Evolutionary conservation across 331 rosid species (phyloP).

Genomic region (Spiraea crenata): DNA sequence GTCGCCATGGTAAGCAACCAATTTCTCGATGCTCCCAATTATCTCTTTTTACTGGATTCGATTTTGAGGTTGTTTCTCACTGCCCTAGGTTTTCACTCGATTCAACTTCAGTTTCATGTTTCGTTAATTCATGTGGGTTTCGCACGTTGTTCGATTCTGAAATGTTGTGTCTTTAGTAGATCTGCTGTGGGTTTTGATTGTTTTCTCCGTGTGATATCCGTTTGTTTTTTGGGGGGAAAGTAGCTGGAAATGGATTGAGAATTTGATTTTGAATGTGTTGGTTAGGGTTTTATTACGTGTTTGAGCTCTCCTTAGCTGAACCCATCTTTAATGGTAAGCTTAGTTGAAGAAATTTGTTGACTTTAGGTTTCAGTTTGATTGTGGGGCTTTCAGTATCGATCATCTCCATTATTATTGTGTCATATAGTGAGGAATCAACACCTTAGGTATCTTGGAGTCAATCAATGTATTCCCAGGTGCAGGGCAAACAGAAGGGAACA

Average conservation of each 20-base stretch:
- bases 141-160: neutral
- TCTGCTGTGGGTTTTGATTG: neutral
- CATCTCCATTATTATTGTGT: neutral
- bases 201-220: conserved; percentile 8
- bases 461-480: neutral
- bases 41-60: neutral
- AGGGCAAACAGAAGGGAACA: neutral
- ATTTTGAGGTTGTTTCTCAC: neutral
- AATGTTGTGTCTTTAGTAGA: conserved; percentile 7
- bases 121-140: neutral
- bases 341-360: neutral
- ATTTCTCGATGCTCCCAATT: neutral
- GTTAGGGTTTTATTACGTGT: neutral
- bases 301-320: neutral
- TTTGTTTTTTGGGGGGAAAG: conserved; percentile 1
- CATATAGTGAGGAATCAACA: neutral
- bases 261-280: neutral
- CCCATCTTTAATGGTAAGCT: neutral
- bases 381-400: neutral
- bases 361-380: neutral
- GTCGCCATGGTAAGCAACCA: conserved; percentile 28
- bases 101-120: neutral
- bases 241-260: neutral
- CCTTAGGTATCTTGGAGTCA: neutral
- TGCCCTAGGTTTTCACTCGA: conserved; percentile 8